These are phyloP conservation scores for Wallacemonas collosoma DNA, from an alignment of 208 protist species.

Conservation along the genomic window DNA sequence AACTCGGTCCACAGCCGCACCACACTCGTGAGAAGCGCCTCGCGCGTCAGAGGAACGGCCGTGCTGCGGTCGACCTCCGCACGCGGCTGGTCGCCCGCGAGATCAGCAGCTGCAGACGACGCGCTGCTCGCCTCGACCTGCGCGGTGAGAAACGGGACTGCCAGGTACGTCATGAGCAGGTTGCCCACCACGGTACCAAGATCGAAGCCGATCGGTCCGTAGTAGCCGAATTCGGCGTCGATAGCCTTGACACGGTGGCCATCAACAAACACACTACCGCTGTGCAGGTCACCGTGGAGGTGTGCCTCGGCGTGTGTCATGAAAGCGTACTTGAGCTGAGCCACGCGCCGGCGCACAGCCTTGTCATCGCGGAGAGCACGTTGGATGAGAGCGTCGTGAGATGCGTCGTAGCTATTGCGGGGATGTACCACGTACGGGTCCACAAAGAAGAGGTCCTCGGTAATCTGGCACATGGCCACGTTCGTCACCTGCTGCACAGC, in stretches of 20 bases:
- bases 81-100: conserved; percentile 24
- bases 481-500: conserved; percentile 38
- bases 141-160: conserved; percentile 24
- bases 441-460: conserved; percentile 41
- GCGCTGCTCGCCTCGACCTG: conserved; percentile 14
- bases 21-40: conserved; percentile 25
- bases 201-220: conserved; percentile 40
- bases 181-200: conserved; percentile 38
- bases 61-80: conserved; percentile 28
- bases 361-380: conserved; percentile 26
- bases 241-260: conserved; percentile 31
- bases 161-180: conserved; percentile 37
- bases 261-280: conserved; percentile 39
- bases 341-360: conserved; percentile 21
- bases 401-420: conserved; percentile 39
- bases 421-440: conserved; percentile 31
- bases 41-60: conserved; percentile 19
- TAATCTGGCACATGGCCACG: conserved; percentile 41
- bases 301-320: conserved; percentile 43
- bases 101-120: neutral
- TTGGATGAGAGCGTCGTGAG: conserved; percentile 31
- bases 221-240: conserved; percentile 42
- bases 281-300: conserved; percentile 43
- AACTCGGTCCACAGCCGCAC: conserved; percentile 24
- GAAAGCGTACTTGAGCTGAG: conserved; percentile 41